phyloP scores from a whole-genome alignment of 2,329 filamentous ascomycete species.

The Davidsoniella virescens region DNA sequence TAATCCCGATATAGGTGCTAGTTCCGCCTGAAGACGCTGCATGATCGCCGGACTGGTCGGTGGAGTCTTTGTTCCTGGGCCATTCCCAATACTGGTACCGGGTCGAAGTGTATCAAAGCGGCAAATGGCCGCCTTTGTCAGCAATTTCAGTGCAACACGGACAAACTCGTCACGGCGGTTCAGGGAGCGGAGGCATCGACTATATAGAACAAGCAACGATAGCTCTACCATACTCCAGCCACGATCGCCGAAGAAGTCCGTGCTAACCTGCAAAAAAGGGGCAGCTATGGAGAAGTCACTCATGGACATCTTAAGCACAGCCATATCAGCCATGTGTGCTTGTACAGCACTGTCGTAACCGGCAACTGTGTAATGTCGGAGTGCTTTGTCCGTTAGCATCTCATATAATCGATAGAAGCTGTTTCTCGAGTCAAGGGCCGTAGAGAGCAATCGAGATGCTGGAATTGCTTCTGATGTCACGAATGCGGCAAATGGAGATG shows the following conservation, averaged over 20 bases:
- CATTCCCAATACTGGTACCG: conserved; percentile 5
- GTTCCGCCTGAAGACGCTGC: conserved; percentile 15
- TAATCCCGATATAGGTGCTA: conserved; percentile 29
- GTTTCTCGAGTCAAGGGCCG: conserved; percentile 43
- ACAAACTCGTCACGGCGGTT: conserved; percentile 66
- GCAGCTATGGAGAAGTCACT: conserved; percentile 60
- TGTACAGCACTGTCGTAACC: conserved; percentile 64
- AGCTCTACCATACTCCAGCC: conserved; percentile 69
- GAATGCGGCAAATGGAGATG: conserved; percentile 1
- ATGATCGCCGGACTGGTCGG: neutral
- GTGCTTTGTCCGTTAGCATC: conserved; percentile 66
- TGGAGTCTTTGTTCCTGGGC: neutral
- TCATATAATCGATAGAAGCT: conserved; percentile 55
- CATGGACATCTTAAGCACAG: conserved; percentile 63
- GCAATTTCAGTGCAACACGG: conserved; percentile 54
- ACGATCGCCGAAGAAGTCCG: conserved; percentile 60
- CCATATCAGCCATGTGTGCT: conserved; percentile 67
- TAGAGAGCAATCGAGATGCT: conserved; percentile 38
- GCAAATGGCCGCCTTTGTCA: conserved; percentile 42
- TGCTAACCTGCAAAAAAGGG: conserved; percentile 60
- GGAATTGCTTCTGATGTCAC: conserved; percentile 25
- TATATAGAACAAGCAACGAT: conserved; percentile 73
- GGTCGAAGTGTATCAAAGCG: conserved; percentile 18
- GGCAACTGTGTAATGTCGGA: conserved; percentile 68
- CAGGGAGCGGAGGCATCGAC: conserved; percentile 63